Conservation (phyloP, 768 basidiomycete species). For the Suillus brevipes region DNA sequence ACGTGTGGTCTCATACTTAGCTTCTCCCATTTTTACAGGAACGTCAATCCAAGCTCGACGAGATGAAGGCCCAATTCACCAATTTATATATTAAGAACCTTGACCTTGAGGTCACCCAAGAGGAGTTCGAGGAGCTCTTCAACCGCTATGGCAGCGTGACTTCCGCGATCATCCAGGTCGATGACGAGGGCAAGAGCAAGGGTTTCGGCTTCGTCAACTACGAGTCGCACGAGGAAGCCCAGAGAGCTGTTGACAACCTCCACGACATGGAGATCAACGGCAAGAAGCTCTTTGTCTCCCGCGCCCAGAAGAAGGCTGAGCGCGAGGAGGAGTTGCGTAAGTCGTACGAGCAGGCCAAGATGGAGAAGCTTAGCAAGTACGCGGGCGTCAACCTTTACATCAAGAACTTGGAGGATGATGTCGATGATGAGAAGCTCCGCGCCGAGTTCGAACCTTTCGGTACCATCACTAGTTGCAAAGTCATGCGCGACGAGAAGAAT, state of each 20-base stretch:
- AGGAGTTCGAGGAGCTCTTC: slow-evolving; percentile 87
- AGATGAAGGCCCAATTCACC: slow-evolving; percentile 96
- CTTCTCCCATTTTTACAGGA: slow-evolving; percentile 50
- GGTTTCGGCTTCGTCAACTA: slow-evolving; percentile 99
- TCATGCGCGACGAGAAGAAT: slow-evolving; percentile 97
- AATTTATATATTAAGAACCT: slow-evolving; percentile 99
- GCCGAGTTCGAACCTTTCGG: slow-evolving; percentile 97
- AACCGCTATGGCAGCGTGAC: slow-evolving; percentile 77
- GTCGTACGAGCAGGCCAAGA: slow-evolving; percentile 92
- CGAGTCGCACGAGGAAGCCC: slow-evolving; percentile 89
- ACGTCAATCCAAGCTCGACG: slow-evolving; percentile 97
- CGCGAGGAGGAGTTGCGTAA: slow-evolving; percentile 95
- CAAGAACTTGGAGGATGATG: slow-evolving; percentile 98
- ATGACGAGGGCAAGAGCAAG: slow-evolving; percentile 90
- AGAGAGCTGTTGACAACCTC: slow-evolving; percentile 83
- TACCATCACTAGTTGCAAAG: slow-evolving; percentile 96
- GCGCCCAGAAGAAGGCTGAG: slow-evolving; percentile 98
- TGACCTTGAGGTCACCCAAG: slow-evolving; percentile 77
- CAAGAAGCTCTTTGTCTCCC: slow-evolving; percentile 90
- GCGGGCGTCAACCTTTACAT: slow-evolving; percentile 99
- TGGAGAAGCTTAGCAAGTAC: slow-evolving; percentile 98
- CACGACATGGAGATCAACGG: slow-evolving; percentile 84
- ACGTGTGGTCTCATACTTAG: background rate
- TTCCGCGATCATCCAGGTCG: slow-evolving; percentile 80
- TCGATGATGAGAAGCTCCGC: slow-evolving; percentile 96